Evolutionary conservation across 2,329 filamentous ascomycete genomes (phyloP).

Genomic region (Botryotinia calthae): DNA sequence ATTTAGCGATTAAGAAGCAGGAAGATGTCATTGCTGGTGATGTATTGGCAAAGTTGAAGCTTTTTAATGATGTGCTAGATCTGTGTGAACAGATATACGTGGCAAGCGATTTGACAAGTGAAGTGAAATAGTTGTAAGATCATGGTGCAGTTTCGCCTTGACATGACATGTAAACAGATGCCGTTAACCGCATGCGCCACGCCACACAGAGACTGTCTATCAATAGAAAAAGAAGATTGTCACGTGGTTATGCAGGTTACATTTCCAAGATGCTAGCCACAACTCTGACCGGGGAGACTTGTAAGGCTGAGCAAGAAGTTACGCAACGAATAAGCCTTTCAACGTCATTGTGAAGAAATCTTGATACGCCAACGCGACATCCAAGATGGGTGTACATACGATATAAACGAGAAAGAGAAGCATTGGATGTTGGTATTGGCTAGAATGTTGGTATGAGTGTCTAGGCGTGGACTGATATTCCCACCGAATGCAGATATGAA

Average conservation of each 20-base stretch:
- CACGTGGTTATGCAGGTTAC: background rate
- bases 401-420: background rate
- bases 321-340: background rate
- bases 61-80: slow-evolving; percentile 19
- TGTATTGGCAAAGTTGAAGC: slow-evolving; percentile 2
- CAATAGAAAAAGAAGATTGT: background rate
- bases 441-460: background rate
- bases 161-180: background rate
- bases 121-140: slow-evolving; percentile 1
- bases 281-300: background rate
- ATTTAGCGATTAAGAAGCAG: background rate
- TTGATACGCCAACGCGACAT: background rate
- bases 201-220: background rate
- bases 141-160: background rate
- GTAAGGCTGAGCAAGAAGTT: slow-evolving; percentile 12
- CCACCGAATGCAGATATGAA: background rate
- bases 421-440: background rate
- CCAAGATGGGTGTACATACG: background rate
- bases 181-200: background rate
- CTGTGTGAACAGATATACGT: slow-evolving; percentile 24
- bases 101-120: slow-evolving; percentile 18
- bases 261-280: background rate
- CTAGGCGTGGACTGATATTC: background rate
- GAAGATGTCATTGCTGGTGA: background rate
- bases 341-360: background rate